Evolutionary conservation across 2,329 filamentous ascomycete species (phyloP).

Genomic region (Aspergillus chevalieri): DNA sequence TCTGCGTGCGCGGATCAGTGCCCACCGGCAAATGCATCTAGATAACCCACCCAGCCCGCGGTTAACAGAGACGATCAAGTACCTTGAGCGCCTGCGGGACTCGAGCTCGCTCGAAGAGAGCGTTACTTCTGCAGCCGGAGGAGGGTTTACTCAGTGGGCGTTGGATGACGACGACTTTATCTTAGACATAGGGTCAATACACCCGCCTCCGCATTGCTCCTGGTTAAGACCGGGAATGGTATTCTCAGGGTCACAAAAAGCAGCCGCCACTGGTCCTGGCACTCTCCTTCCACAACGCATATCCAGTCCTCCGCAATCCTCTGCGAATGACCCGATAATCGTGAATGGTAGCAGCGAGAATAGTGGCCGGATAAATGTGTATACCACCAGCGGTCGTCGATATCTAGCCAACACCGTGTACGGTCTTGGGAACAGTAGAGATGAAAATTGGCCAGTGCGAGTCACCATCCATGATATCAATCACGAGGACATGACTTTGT

Average conservation of each 20-base stretch:
- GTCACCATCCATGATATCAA: constrained; percentile 61
- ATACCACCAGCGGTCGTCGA: constrained; percentile 31
- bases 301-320: constrained; percentile 14
- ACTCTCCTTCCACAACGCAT: constrained; percentile 26
- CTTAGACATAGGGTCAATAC: constrained; percentile 47
- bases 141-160: constrained; percentile 47
- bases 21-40: constrained; percentile 31
- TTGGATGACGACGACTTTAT: constrained; percentile 53
- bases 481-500: constrained; percentile 54
- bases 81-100: constrained; percentile 54
- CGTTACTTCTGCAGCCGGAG: constrained; percentile 47
- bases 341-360: constrained; percentile 28
- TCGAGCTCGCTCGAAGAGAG: constrained; percentile 51
- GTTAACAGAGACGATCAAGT: constrained; percentile 56
- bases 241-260: constrained; percentile 58
- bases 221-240: constrained; percentile 58
- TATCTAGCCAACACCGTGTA: constrained; percentile 27
- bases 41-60: constrained; percentile 30
- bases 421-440: constrained; percentile 26
- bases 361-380: constrained; percentile 28
- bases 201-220: constrained; percentile 49
- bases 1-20: constrained; percentile 28
- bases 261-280: constrained; percentile 34
- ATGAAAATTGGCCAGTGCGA: constrained; percentile 62
- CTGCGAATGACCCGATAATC: constrained; percentile 27